A percentile compares a stretch with the other conserved stretches of the same genome.
Conservation (phyloP, 306 rosid genomes). For the Medicago truncatula region MtrunA17r5.0-ANR NC_053042.1:48785001-48785500, state of each 20-base stretch:
- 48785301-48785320: too few relatives aligned
- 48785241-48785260: too few relatives aligned
- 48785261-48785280: too few relatives aligned
- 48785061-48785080: background rate
- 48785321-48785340: too few relatives aligned
- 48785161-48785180: too few relatives aligned
- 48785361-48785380: background rate
- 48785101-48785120: background rate
- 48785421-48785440: background rate
- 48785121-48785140: background rate
- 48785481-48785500: background rate
- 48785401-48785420: background rate
- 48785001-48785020: background rate
- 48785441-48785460: background rate
- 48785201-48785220: too few relatives aligned
- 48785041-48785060: background rate
- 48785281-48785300: too few relatives aligned
- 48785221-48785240: too few relatives aligned
- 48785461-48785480: background rate
- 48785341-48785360: constrained; percentile 24
- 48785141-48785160: too few relatives aligned
- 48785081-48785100: background rate
- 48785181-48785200: too few relatives aligned
- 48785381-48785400: background rate
- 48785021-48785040: background rate